Evolutionary conservation across 2,329 filamentous ascomycete genomes (phyloP).

Genomic region (Paecilomyces sp.): DNA sequence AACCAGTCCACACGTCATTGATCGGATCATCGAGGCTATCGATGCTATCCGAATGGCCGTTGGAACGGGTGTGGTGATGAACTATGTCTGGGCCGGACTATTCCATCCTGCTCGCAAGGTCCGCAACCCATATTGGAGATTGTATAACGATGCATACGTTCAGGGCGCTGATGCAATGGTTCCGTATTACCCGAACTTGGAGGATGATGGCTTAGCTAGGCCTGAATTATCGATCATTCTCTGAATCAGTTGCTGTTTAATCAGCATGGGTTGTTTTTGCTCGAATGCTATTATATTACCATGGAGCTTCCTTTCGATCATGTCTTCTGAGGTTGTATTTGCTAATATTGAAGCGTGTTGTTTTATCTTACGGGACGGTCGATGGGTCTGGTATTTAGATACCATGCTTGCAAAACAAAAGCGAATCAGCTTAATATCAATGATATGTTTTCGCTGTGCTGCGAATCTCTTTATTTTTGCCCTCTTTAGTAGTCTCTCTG

Average conservation of each 20-base stretch:
- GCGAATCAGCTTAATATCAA: background rate
- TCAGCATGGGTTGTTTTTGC: background rate
- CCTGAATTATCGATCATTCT: slow-evolving; percentile 78
- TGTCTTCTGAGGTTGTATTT: background rate
- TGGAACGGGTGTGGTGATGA: slow-evolving; percentile 86
- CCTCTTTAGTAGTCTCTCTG: background rate
- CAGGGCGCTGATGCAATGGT: slow-evolving; percentile 91
- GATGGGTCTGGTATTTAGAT: background rate
- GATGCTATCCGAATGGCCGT: slow-evolving; percentile 92
- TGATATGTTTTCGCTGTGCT: background rate
- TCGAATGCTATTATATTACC: background rate
- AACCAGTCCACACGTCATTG: slow-evolving; percentile 95
- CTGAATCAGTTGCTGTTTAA: slow-evolving; percentile 37
- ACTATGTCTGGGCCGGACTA: slow-evolving; percentile 95
- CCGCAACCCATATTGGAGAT: slow-evolving; percentile 85
- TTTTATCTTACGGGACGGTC: background rate
- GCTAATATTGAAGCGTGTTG: background rate
- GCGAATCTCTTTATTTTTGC: background rate
- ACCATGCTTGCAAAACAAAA: background rate
- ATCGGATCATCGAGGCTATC: slow-evolving; percentile 94
- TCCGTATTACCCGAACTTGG: slow-evolving; percentile 85
- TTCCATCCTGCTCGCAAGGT: slow-evolving; percentile 98
- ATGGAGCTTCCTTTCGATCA: background rate
- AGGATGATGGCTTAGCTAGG: slow-evolving; percentile 70
- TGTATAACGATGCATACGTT: slow-evolving; percentile 97